Evolutionary conservation across 306 rosid genomes (phyloP), one percentile per base, ranked within the genome.

Genomic region (Dryas alaskensis): DNA sequence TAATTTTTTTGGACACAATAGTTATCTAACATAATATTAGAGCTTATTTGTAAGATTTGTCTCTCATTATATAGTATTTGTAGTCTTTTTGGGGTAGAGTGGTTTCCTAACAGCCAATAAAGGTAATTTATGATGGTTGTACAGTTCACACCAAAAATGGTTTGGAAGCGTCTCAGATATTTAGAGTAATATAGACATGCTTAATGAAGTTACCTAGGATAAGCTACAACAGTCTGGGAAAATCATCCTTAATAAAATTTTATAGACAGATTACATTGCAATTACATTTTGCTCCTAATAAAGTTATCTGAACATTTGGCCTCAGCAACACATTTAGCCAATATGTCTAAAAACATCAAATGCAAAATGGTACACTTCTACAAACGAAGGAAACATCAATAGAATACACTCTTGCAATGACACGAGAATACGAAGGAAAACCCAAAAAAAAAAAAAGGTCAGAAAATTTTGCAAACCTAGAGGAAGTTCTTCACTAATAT

Each of bases 391-490:
- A 12, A 67, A 71, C 86, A 58, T 44, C 31, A 73, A 67, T 61
- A 46, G 53, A 81, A 67, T 67, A 75, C 49, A 58, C 3, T 49
- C 75, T 75, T 62, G 46, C 49, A 80, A 80, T 81, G 13, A 53
- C 51, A 45, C 73, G 65, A 51, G 27, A 74, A 81, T 62, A 69
- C 40, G 61, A 76, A 54, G 67, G 6, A 17, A 46, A 75, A 25
- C 43, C 51, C 31, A 45, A 7, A 39, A 50, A 74, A 43, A 25
- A 10, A 17, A 61, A 12, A 51, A 76, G 49, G 27, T 63, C 48
- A 69, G 62, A 70, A 37, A 79, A 59, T 73, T 77, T 78, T 50
- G 72, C 82, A 47, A 68, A 58, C 60, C 44, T 73, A 53, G 65
- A 63, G 73, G 80, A 75, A 74, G 67, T 19, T 50, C 55, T 64